phyloP scores from a whole-genome alignment of 495 filamentous ascomycete species.

The Rhypophila decipiens region DNA sequence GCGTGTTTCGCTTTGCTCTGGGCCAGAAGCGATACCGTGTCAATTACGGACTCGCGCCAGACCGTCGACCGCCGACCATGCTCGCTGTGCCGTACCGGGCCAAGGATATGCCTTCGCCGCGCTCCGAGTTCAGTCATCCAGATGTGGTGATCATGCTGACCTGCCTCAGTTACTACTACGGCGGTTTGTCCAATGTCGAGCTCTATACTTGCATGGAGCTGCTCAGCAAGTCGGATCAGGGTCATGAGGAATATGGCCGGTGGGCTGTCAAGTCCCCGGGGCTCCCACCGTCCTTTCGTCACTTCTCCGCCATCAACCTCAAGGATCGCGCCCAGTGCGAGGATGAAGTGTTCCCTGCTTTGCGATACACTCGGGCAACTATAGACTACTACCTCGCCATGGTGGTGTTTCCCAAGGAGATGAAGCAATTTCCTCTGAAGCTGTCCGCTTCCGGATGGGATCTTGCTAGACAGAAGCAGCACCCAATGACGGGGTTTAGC shows the following conservation, averaged over 20 bases:
- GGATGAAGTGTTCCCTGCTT: constrained; percentile 42
- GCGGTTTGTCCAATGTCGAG: constrained; percentile 50
- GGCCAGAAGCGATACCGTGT: constrained; percentile 59
- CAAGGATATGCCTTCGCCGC: constrained; percentile 57
- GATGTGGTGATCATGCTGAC: constrained; percentile 66
- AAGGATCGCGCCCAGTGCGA: constrained; percentile 40
- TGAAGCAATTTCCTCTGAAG: constrained; percentile 58
- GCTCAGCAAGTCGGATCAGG: constrained; percentile 51
- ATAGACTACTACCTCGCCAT: constrained; percentile 59
- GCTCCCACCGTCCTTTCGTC: constrained; percentile 34
- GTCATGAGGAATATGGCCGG: constrained; percentile 42
- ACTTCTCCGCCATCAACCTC: constrained; percentile 54
- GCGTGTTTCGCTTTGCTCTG: constrained; percentile 50
- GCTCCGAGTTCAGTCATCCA: constrained; percentile 69
- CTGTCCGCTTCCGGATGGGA: constrained; percentile 69
- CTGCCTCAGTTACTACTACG: constrained; percentile 62
- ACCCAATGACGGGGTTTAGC: constrained; percentile 61
- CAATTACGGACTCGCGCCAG: constrained; percentile 54
- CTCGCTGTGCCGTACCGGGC: constrained; percentile 68
- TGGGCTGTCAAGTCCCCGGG: constrained; percentile 41
- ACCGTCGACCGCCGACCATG: constrained; percentile 33
- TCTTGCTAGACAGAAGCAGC: constrained; percentile 39
- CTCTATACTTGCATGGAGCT: constrained; percentile 42
- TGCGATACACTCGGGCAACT: constrained; percentile 44
- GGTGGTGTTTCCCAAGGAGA: constrained; percentile 60